Evolutionary conservation across 2,329 filamentous ascomycete species (phyloP).

Genomic region (Diaporthe nobilis): DNA sequence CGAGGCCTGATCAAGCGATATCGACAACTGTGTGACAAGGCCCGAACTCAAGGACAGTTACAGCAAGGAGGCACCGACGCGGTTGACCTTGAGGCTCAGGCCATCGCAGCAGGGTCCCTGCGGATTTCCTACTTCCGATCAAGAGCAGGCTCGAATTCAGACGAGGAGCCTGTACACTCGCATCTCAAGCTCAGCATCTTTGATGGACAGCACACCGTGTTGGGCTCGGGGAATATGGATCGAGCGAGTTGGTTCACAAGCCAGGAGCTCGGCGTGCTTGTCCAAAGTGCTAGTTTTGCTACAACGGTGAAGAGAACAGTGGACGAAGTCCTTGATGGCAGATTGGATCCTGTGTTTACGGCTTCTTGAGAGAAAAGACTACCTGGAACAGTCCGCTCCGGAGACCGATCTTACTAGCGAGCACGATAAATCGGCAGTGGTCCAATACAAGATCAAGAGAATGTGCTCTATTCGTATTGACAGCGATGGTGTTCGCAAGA

Average conservation of each 20-base stretch:
- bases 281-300: conserved; percentile 57
- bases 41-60: conserved; percentile 45
- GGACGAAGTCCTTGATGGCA: conserved; percentile 51
- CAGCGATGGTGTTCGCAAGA: conserved; percentile 22
- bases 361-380: not conserved
- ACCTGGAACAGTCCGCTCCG: too few species aligned
- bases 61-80: conserved; percentile 44
- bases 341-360: conserved; percentile 51
- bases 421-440: too few species aligned
- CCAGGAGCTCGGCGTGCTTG: conserved; percentile 82
- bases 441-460: not conserved
- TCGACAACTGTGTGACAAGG: conserved; percentile 35
- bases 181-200: conserved; percentile 85
- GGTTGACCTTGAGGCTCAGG: conserved; percentile 60
- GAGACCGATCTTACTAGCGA: not conserved
- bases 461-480: conserved; percentile 28
- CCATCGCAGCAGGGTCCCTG: conserved; percentile 61
- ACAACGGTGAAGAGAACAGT: conserved; percentile 49
- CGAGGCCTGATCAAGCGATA: conserved; percentile 71
- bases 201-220: conserved; percentile 75
- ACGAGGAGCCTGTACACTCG: conserved; percentile 76
- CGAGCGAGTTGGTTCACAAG: conserved; percentile 89
- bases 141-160: conserved; percentile 47
- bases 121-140: conserved; percentile 71
- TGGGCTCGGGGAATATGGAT: conserved; percentile 89